Evolutionary conservation across 2,329 filamentous ascomycete genomes (phyloP), one percentile per base, ranked within the genome.

Genomic region (Pseudocercospora eumusae): DNA sequence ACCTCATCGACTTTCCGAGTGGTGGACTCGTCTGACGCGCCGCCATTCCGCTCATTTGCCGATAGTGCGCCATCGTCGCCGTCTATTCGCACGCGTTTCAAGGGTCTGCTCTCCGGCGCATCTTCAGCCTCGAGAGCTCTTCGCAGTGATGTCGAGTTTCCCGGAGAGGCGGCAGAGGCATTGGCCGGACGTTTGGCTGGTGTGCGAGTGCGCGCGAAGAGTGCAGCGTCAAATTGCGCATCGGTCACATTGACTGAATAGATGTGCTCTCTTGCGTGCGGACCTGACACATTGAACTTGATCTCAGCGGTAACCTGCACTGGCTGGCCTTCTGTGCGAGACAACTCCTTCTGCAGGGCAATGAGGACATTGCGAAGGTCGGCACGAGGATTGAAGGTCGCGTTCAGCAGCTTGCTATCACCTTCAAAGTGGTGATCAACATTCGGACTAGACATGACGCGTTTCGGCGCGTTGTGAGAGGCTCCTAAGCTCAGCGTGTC

Each of bases 341-440:
- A 62, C 52, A 71, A 47, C 5, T 66, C 57, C 25, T 68, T 58
- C 13, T 70, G 68, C 13, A 72, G 61, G 4, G 63, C 45, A 9
- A 57, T 45, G 21, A 71, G 60, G 13, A 63, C 62, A 23, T 64
- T 65, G 11, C 69, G 59, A 11, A 71, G 59, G 33, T 70, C 66
- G 18, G 56, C 62, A 27, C 69, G 68, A 18, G 49, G 57, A 15
- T 66, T 61, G n/a, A 62, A 44, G 4, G 69, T 70, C 18, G 57
- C 57, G 50, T 67, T 66, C 27, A 69, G 59, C 4, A 71, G 59
- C 44, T 56, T 64, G 47, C 56, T 58, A 36, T 71, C 69, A 57
- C 70, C 70, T 28, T 68, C 61, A 57, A 68, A 71, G 58, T 61
- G 52, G 58, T 72, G 70, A 57, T 69, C 64, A 36, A 68, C 59